phyloP scores from a whole-genome alignment of 1,139 yeast species.

The Debaryomycetaceae sp. region DNA sequence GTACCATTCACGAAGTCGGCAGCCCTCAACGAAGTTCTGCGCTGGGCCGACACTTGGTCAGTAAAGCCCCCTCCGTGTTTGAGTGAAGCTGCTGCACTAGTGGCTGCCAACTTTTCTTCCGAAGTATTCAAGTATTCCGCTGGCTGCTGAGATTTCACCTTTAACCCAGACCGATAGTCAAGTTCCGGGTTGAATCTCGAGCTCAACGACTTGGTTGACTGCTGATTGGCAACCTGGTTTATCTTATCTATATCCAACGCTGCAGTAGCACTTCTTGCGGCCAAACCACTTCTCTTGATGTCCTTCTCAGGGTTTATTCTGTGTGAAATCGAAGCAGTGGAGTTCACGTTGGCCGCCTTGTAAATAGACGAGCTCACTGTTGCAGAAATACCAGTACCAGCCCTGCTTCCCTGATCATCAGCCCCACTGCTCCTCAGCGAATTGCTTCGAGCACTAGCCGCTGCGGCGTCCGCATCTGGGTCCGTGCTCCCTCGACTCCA shows the following conservation, averaged over 20 bases:
- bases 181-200: slow-evolving; percentile 44
- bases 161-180: slow-evolving; percentile 43
- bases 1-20: slow-evolving; percentile 49
- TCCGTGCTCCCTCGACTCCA: slow-evolving; percentile 46
- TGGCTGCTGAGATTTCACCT: slow-evolving; percentile 16
- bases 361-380: slow-evolving; percentile 36
- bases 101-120: slow-evolving; percentile 36
- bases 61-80: slow-evolving; percentile 26
- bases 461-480: slow-evolving; percentile 48
- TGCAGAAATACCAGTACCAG: slow-evolving; percentile 37
- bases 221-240: slow-evolving; percentile 40
- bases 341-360: slow-evolving; percentile 41
- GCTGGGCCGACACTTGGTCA: slow-evolving; percentile 23
- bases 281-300: slow-evolving; percentile 44
- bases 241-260: slow-evolving; percentile 41
- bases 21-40: slow-evolving; percentile 36
- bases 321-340: slow-evolving; percentile 43
- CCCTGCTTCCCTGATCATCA: slow-evolving; percentile 10
- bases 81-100: slow-evolving; percentile 37
- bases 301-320: slow-evolving; percentile 48
- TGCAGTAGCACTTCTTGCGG: slow-evolving; percentile 27
- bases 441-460: slow-evolving; percentile 22
- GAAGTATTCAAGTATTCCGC: slow-evolving; percentile 25
- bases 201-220: slow-evolving; percentile 39
- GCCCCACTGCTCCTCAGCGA: slow-evolving; percentile 8